Evolutionary conservation across 805 yeast species (phyloP), one percentile per base, ranked within the genome.

Genomic region (Suhomyces vadensis): DNA sequence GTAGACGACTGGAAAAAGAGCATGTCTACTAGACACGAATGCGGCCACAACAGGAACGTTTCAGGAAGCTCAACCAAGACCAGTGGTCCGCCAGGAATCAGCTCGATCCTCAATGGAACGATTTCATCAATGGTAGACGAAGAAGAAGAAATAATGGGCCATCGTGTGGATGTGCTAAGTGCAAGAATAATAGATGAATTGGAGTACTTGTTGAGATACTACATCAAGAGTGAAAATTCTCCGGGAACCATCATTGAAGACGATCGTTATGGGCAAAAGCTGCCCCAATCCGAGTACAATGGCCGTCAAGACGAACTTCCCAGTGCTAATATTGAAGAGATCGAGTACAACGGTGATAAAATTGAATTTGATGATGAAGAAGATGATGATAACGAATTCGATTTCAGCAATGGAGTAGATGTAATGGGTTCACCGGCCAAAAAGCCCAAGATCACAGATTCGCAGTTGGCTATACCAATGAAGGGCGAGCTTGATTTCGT

Each of bases 121-220:
- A 25, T 39, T 25, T 27, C 23, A 25, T 20, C 37, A 4, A 36
- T 37, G 26, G 38, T n/a, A 8, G 49, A 47, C 35, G 57, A 52
- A 19, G 35, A 42, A n/a, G 49, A 43, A 11, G 43, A 44, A 4
- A 38, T 52, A 10, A 55, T 63, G 26, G 69, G 64, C 9, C 50
- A 52, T 14, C 75, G 81, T 51, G 73, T 81, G 46, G 92, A 85
- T 61, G 66, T 83, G 6, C 61, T 86, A 44, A 81, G 88, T 60
- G 88, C 88, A 2, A 69, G 89, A 56, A 81, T 86, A 2, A 74
- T 84, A 21, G 85, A 81, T 51, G 91, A 86, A 57, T 75, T 83
- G 37, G 85, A 82, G 54, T 74, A 63, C 48, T 61, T 81, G 37
- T 68, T 80, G 4, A 56, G 79, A 8, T 69, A 71, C 53, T 81